These are phyloP conservation scores for Entamoeba moshkovskii DNA, from an alignment of 208 protist species.

Conservation along the genomic window DNA sequence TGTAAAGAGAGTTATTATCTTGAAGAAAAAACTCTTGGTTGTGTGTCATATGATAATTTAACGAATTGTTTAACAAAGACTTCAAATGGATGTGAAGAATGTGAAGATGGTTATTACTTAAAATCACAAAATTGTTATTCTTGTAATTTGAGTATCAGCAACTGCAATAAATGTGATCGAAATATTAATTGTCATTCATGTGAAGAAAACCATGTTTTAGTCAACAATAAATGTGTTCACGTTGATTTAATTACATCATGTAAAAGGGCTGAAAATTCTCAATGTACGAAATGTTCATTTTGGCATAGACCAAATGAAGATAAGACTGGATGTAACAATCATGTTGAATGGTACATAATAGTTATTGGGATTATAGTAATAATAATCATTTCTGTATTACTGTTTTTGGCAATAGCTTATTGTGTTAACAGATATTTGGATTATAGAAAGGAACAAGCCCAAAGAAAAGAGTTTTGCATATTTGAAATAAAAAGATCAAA, in stretches of 20 bases:
- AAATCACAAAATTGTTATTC: not conserved
- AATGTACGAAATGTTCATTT: not conserved
- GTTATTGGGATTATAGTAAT: not conserved
- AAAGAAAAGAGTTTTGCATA: not conserved
- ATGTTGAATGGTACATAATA: not conserved
- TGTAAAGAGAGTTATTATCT: not conserved
- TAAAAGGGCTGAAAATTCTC: not conserved
- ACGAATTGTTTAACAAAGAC: not conserved
- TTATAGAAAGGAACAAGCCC: not conserved
- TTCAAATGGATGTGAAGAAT: not conserved
- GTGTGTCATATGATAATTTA: not conserved
- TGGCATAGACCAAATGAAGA: not conserved
- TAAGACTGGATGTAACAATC: not conserved
- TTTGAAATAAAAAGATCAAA: not conserved
- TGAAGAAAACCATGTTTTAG: not conserved
- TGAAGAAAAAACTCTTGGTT: not conserved
- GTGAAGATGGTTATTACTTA: not conserved
- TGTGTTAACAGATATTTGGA: not conserved
- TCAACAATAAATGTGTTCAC: not conserved
- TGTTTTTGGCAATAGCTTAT: not conserved
- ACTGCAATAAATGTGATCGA: not conserved
- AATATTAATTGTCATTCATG: not conserved
- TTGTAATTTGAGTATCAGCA: not conserved
- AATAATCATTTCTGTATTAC: not conserved
- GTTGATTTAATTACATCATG: not conserved